Percentiles rank a stretch among this genome's conserved stretches.
These are phyloP conservation scores for Onygenales sp. DNA, from an alignment of 2,329 filamentous ascomycete genomes.

Conservation along the genomic window DNA sequence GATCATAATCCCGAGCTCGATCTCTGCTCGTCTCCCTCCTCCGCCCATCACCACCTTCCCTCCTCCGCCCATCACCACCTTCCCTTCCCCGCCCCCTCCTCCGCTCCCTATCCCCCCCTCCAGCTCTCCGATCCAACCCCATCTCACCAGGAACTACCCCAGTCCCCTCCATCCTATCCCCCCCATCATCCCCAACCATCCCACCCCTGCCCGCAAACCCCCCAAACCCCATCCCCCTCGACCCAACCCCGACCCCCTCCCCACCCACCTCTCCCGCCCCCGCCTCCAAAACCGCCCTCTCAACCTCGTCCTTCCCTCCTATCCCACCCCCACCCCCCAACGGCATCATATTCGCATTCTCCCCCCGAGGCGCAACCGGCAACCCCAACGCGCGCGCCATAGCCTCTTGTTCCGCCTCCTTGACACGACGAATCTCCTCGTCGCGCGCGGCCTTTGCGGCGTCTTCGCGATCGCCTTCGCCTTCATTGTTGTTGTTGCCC, in stretches of 20 bases:
- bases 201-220: conserved; percentile 22
- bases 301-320: conserved; percentile 37
- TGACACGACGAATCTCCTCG: conserved; percentile 71
- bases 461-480: conserved; percentile 42
- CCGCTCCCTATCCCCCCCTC: conserved; percentile 25
- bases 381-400: conserved; percentile 74
- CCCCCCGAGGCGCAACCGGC: conserved; percentile 53
- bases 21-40: conserved; percentile 21
- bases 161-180: conserved; percentile 19
- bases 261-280: conserved; percentile 20
- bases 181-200: conserved; percentile 16
- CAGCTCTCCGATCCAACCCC: conserved; percentile 19
- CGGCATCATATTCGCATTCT: conserved; percentile 55
- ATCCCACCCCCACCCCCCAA: conserved; percentile 48
- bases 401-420: conserved; percentile 88
- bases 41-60: conserved; percentile 22
- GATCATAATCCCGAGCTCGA: conserved; percentile 9
- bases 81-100: conserved; percentile 23
- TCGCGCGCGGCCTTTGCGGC: conserved; percentile 49
- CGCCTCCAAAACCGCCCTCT: conserved; percentile 40
- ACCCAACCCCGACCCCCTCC: conserved; percentile 15
- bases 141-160: conserved; percentile 12
- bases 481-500: conserved; percentile 35
- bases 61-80: conserved; percentile 23
- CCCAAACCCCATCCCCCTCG: conserved; percentile 26